Evolutionary conservation across 2,329 filamentous ascomycete genomes (phyloP).

Genomic region (Ilyonectria mors-panacis): DNA sequence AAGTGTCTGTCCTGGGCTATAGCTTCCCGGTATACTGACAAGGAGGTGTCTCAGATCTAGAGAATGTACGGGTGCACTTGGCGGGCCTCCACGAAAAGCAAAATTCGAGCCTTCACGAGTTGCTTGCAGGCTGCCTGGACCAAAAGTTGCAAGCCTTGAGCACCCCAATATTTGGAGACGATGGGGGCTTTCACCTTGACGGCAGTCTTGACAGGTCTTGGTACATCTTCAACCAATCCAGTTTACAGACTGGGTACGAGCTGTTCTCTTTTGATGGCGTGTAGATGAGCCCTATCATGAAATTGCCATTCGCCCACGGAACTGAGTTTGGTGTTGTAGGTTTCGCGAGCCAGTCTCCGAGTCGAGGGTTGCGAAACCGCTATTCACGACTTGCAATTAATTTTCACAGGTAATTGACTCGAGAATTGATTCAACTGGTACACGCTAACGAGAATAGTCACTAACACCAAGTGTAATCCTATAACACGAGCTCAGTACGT

Average conservation of each 20-base stretch:
- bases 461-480: too few relatives aligned
- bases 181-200: neutral
- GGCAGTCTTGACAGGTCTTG: conserved; percentile 10
- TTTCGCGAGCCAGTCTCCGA: too few relatives aligned
- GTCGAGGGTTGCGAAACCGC: too few relatives aligned
- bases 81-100: neutral
- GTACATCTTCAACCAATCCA: conserved; percentile 13
- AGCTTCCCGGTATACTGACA: neutral
- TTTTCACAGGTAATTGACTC: too few relatives aligned
- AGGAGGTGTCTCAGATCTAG: conserved; percentile 10
- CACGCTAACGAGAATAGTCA: too few relatives aligned
- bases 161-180: conserved; percentile 13
- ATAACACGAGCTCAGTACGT: too few relatives aligned
- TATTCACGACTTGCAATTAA: too few relatives aligned
- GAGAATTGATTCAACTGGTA: too few relatives aligned
- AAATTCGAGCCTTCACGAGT: conserved; percentile 3
- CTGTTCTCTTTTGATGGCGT: conserved; percentile 4
- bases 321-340: neutral
- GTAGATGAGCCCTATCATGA: neutral
- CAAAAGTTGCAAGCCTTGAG: conserved; percentile 8
- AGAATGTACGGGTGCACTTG: conserved; percentile 1
- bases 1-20: neutral
- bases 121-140: neutral
- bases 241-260: conserved; percentile 12
- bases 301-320: neutral